Evolutionary conservation across 2,329 filamentous ascomycete species (phyloP), one percentile per base, ranked within the genome.

Genomic region (Shiraia sp.): DNA sequence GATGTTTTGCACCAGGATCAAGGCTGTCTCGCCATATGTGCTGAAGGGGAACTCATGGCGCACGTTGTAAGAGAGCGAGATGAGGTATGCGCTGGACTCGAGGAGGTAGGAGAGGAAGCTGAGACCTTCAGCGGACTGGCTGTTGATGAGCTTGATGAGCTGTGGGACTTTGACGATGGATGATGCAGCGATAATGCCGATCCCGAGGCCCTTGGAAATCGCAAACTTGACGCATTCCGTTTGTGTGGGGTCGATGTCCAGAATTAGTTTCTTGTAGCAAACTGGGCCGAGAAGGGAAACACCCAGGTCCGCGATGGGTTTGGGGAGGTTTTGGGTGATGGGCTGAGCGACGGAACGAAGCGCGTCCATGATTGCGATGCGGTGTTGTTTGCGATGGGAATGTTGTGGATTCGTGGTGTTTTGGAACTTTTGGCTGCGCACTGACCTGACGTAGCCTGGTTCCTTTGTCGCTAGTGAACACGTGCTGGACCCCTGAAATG

Each of bases 131-230:
- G 90, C 84, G 35, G 90, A 96, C 61, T 84, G 81, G 33, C 89
- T 90, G 63, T 79, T 79, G 62, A 93, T 73, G 36, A 99, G 84
- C 77, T 99, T 99, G 70, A 96, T 72, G 66, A 99, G 92, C 77
- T 99, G 93, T 0, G 93, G 93, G 17, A 99, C 84, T 76, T 99
- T 99, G 76, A 99, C 91, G 59, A 97, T 83, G 40, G 88, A 85
- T 19, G 88, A 91, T 38, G 90, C 90, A 55, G 81, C 86, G 65
- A 99, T 90, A 73, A 99, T 99, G 68, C 85, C 93, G 57, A 97
- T 86, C 42, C 93, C 92, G 12, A 99, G 84, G 3, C 80, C 90
- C 75, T 99, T 99, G 64, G 88, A 95, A 65, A 97, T 81, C 57
- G 85, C 91, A 36, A 96, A 83, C 67, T 93, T 93, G 60, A 96